Evolutionary conservation across 1,284 basidiomycete genomes (phyloP), one percentile per base, ranked within the genome.

Genomic region (Ustilago hordei): DNA sequence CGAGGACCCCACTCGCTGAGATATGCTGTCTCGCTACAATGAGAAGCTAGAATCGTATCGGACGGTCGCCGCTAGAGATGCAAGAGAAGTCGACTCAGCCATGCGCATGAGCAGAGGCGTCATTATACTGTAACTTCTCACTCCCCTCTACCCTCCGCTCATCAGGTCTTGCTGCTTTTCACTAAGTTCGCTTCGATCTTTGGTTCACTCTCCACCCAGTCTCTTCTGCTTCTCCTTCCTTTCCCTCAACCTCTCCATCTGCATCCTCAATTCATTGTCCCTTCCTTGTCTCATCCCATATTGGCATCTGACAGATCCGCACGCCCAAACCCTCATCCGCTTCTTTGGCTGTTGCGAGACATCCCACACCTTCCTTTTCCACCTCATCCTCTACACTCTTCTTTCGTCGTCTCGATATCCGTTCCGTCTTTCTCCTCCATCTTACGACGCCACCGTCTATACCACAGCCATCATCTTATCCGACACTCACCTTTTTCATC

Each of bases 51-150:
- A 31, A 28, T 15, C 15, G 28, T 8, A n/a, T 8, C 28, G 3
- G 48, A 9, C 48, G 34, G 7, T 17, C 17, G 43, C 43, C n/a
- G n/a, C 7, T 45, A 19, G 34, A 36, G 32, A 34, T 15, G 28
- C 52, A 54, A 7, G 15, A 32, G 8, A 54, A 19, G 34, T 48
- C 36, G 54, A 65, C 50, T 53, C 64, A 62, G 53, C 64, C 59
- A 45, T 41, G 54, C 45, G 23, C 36, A 13, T 39, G 11, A 52
- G 15, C 43, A 60, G 35, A 65, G 64, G 59, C 55, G 63, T 66
- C 56, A 52, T 35, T 50, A 34, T 3, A 5, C 38, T 60, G 57
- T 69, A 66, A 72, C 64, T 72, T 66, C 64, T 67, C 63, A 35
- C 38, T 55, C 38, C 15, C 23, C 41, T 38, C 36, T 23, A 11